Conservation (phyloP, 2,329 filamentous ascomycete genomes). For the Apiospora rasikravindrae region DNA sequence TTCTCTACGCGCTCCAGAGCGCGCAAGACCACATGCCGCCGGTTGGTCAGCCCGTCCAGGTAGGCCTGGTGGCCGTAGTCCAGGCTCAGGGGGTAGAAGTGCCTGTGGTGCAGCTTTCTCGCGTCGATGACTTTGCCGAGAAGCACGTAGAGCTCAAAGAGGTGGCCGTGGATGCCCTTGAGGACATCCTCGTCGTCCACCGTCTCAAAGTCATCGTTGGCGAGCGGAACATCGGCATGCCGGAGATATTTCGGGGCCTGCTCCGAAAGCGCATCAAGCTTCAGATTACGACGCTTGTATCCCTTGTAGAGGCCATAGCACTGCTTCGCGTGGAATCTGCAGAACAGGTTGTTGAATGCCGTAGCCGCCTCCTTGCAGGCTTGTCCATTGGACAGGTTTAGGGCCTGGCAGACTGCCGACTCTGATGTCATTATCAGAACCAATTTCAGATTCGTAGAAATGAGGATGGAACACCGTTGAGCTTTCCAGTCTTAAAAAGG, state of each 20-base stretch:
- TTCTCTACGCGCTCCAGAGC: slow-evolving; percentile 50
- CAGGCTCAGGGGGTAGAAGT: slow-evolving; percentile 37
- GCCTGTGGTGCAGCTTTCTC: slow-evolving; percentile 36
- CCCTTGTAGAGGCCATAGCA: slow-evolving; percentile 52
- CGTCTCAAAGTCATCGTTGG: slow-evolving; percentile 45
- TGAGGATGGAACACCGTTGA: background rate
- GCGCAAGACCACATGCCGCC: slow-evolving; percentile 37
- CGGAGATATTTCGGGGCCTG: slow-evolving; percentile 45
- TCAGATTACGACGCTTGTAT: slow-evolving; percentile 53
- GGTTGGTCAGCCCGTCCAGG: slow-evolving; percentile 37
- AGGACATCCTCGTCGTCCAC: slow-evolving; percentile 44
- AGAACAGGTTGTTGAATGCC: slow-evolving; percentile 47
- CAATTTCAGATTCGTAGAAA: background rate
- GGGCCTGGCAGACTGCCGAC: slow-evolving; percentile 26
- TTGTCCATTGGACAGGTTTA: slow-evolving; percentile 44
- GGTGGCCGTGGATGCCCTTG: slow-evolving; percentile 45
- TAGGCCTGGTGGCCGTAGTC: slow-evolving; percentile 41
- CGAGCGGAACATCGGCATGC: slow-evolving; percentile 40
- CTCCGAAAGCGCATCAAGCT: slow-evolving; percentile 44
- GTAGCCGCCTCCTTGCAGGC: slow-evolving; percentile 43
- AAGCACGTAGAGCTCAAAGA: slow-evolving; percentile 42
- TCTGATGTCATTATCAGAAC: background rate
- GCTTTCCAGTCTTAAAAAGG: background rate
- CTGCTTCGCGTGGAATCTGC: slow-evolving; percentile 47
- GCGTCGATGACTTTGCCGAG: slow-evolving; percentile 34